phyloP scores from a whole-genome alignment of 2,329 filamentous ascomycete species.

The Leptosphaerulina australis region DNA sequence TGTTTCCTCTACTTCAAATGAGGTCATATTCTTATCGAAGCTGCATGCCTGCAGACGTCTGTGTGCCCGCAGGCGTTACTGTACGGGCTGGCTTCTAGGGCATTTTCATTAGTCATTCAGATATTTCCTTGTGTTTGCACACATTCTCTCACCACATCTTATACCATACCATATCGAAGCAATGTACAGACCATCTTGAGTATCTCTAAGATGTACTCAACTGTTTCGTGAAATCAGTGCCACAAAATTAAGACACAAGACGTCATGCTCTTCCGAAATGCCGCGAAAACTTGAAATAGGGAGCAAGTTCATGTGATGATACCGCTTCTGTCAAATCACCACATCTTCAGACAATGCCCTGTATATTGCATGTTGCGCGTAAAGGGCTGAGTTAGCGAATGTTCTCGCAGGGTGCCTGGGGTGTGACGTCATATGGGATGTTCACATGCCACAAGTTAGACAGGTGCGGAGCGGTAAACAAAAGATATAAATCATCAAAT shows the following conservation, averaged over 20 bases:
- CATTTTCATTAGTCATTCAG: slow-evolving; percentile 10
- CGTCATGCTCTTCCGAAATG: too few relatives aligned
- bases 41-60: slow-evolving; percentile 22
- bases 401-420: slow-evolving; percentile 7
- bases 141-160: slow-evolving; percentile 8
- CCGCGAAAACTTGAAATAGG: neutral
- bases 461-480: slow-evolving; percentile 1
- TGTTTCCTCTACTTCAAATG: slow-evolving; percentile 1
- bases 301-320: slow-evolving; percentile 13
- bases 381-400: slow-evolving; percentile 8
- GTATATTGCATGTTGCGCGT: neutral
- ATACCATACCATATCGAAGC: slow-evolving; percentile 2
- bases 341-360: neutral
- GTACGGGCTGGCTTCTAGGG: slow-evolving; percentile 22
- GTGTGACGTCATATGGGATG: slow-evolving; percentile 8
- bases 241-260: too few relatives aligned
- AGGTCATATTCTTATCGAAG: slow-evolving; percentile 18
- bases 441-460: slow-evolving; percentile 6
- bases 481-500: slow-evolving; percentile 8
- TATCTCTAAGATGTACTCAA: slow-evolving; percentile 5
- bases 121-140: slow-evolving; percentile 2
- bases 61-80: slow-evolving; percentile 21
- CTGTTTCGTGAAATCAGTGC: too few relatives aligned
- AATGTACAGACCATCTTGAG: slow-evolving; percentile 16
- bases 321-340: slow-evolving; percentile 15